phyloP scores from a whole-genome alignment of 148 eudicot species.

The Agrostemma githago region DNA sequence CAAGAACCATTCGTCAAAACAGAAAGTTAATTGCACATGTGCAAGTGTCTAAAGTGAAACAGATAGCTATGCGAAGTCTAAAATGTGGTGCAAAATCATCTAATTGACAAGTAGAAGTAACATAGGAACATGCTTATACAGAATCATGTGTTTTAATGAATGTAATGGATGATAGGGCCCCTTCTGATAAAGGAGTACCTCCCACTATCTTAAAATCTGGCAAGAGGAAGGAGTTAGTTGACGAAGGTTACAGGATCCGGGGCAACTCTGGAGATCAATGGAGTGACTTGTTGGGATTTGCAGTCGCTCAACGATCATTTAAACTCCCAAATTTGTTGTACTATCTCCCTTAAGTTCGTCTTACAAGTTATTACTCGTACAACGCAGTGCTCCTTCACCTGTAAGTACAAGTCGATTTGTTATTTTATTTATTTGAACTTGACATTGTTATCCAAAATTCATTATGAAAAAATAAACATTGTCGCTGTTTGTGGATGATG shows the following conservation, averaged over 20 bases:
- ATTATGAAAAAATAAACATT: neutral
- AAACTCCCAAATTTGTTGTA: conserved; percentile 87
- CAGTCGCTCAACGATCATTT: conserved; percentile 62
- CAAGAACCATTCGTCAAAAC: neutral
- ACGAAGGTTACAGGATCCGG: conserved; percentile 57
- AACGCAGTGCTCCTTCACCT: conserved; percentile 4
- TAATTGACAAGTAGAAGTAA: neutral
- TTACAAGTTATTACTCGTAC: neutral
- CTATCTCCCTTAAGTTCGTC: conserved; percentile 47
- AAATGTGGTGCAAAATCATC: neutral
- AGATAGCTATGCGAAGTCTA: neutral
- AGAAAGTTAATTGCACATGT: neutral
- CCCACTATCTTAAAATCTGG: conserved; percentile 70
- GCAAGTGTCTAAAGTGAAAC: neutral
- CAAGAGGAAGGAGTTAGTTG: conserved; percentile 60
- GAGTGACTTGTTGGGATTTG: conserved; percentile 80
- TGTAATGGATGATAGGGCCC: conserved; percentile 38
- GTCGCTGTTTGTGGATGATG: neutral
- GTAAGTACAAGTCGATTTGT: conserved; percentile 1
- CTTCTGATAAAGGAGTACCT: conserved; percentile 43
- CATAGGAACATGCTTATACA: neutral
- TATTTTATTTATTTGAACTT: neutral
- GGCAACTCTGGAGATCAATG: conserved; percentile 95
- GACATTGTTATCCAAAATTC: neutral
- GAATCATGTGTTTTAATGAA: neutral